Base-by-base conservation (phyloP, 2,329 filamentous ascomycete species). In the Cladosporium austrohemisphaericum region DNA sequence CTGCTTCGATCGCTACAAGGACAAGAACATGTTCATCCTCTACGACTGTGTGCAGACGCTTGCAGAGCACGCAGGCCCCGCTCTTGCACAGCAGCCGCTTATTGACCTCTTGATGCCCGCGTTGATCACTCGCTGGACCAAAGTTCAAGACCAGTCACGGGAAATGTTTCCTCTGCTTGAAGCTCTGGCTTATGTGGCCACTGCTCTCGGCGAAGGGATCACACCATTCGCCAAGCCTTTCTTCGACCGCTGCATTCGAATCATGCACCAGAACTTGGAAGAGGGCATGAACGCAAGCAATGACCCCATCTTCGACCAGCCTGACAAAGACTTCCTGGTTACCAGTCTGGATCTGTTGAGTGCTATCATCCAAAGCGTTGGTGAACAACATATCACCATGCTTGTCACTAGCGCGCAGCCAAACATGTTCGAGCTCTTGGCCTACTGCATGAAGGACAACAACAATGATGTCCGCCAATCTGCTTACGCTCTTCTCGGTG, bases 31-130 rank as follows among this genome's bases (percentile, higher is more conserved):
- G 83, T 96, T 94, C 73, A 94, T 97, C 48, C 80, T 98, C 26
- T 98, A 98, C 72, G 93, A 98, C 71, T 97, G 93, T 68, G 88
- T 98, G 26, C 93, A 98, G 72, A 98, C 93, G 0, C 76, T 98
- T 50, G 93, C 93, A 3, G 93, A 98, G 68, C 86, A 89, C 63
- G 86, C 97, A 48, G 90, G 89, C 9, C 83, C 85, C 5, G 82
- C 86, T 26, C 76, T 98, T 56, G 86, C 89, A n/a, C 78, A 82
- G 53, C 86, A 86, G 5, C 81, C 91, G 45, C 79, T 95, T n/a
- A 83, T 91, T 32, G 80, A 86, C 55, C 78, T 89, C 58, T 77
- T 98, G 52, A 97, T 98, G 92, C 91, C 93, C 19, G 88, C 90
- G 10, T 77, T 98, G 37, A 91, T 96, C 56, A 77, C 85, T 54